A percentile compares a stretch with the other conserved stretches of the same genome.
Conservation (phyloP, 2,329 filamentous ascomycete genomes). For the Hypoxylon rubiginosum region DNA sequence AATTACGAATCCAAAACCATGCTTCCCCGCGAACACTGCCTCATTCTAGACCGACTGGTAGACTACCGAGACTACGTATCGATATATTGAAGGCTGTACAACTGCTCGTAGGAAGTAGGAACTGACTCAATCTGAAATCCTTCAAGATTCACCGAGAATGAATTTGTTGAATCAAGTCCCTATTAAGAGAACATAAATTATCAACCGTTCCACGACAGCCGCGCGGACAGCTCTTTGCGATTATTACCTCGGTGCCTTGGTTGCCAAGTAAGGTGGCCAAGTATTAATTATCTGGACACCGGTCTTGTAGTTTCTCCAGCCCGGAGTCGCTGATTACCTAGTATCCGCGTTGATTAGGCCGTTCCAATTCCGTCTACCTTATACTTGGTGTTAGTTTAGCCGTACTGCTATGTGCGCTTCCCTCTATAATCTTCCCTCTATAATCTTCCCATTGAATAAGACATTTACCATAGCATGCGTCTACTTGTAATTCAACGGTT, state of each 20-base stretch:
- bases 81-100: not conserved
- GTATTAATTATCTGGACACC: too few relatives aligned
- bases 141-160: conserved; percentile 5
- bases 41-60: conserved; percentile 4
- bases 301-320: too few relatives aligned
- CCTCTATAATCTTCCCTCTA: not conserved
- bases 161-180: not conserved
- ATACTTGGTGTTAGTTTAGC: not conserved
- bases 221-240: too few relatives aligned
- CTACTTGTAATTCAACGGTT: conserved; percentile 10
- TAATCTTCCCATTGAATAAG: not conserved
- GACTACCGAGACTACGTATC: not conserved
- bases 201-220: too few relatives aligned
- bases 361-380: not conserved
- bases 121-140: not conserved
- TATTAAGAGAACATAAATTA: not conserved
- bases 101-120: not conserved
- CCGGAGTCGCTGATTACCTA: too few relatives aligned
- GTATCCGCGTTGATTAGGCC: too few relatives aligned
- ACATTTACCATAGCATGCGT: not conserved
- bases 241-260: too few relatives aligned
- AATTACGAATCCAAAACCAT: not conserved
- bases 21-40: conserved; percentile 11
- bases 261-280: too few relatives aligned
- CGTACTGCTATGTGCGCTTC: not conserved